phyloP scores from a whole-genome alignment of 331 rosid genomes.

The Telfairia occidentalis region DNA sequence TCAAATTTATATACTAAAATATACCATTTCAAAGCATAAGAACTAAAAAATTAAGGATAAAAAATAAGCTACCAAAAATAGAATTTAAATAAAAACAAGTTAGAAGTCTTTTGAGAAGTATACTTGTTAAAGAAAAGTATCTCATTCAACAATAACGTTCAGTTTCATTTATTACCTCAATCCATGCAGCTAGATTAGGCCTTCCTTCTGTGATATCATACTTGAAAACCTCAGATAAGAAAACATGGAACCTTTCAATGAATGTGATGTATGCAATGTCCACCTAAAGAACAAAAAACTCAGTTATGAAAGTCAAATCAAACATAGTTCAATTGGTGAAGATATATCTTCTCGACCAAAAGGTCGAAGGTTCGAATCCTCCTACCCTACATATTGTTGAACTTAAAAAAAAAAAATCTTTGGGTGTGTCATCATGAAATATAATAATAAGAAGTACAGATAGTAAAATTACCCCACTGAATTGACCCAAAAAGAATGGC shows the following conservation, averaged over 20 bases:
- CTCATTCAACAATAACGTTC: background rate
- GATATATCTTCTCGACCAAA: too few relatives aligned
- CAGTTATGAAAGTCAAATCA: too few relatives aligned
- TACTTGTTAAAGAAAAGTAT: background rate
- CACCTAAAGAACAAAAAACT: constrained; percentile 33
- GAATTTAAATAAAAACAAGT: background rate
- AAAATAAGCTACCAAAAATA: background rate
- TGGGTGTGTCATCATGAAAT: background rate
- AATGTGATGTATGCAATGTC: constrained; percentile 57
- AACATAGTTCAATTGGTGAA: too few relatives aligned
- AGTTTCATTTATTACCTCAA: constrained; percentile 30
- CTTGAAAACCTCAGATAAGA: constrained; percentile 32
- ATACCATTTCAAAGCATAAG: background rate
- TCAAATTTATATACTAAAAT: background rate
- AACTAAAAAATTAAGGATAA: background rate
- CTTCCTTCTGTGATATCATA: constrained; percentile 54
- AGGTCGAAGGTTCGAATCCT: too few relatives aligned
- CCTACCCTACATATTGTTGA: too few relatives aligned
- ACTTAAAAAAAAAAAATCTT: too few relatives aligned
- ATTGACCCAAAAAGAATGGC: constrained; percentile 61
- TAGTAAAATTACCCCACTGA: constrained; percentile 39
- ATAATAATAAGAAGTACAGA: background rate
- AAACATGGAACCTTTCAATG: constrained; percentile 45
- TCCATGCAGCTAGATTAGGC: constrained; percentile 56
- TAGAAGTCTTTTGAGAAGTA: background rate